These are phyloP conservation scores for Iberis amara DNA, from an alignment of 441 rosid genomes.

Conservation along the genomic window DNA sequence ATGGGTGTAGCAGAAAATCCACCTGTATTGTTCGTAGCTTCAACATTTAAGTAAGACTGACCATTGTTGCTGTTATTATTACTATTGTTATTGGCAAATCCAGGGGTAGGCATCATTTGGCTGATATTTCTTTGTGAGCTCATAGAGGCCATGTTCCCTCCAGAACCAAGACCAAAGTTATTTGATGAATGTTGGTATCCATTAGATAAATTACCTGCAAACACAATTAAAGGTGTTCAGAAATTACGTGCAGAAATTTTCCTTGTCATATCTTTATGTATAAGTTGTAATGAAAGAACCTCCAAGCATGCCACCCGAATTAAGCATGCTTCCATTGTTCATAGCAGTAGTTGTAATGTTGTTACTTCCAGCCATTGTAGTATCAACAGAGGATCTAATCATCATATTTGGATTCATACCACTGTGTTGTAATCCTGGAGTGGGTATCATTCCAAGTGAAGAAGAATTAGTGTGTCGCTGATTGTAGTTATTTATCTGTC, in stretches of 20 bases:
- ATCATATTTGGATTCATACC: constrained; percentile 59
- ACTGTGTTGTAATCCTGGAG: constrained; percentile 82
- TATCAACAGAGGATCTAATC: constrained; percentile 61
- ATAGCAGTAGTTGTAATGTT: constrained; percentile 45
- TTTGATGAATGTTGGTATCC: constrained; percentile 78
- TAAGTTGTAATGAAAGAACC: constrained; percentile 47
- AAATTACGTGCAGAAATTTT: not conserved
- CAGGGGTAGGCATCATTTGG: constrained; percentile 99
- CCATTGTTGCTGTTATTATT: constrained; percentile 36
- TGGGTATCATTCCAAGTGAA: constrained; percentile 70
- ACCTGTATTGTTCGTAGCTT: constrained; percentile 53
- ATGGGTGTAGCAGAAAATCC: constrained; percentile 68
- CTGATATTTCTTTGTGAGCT: constrained; percentile 59
- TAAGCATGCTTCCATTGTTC: constrained; percentile 51
- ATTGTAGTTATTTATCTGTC: constrained; percentile 33
- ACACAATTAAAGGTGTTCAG: constrained; percentile 22
- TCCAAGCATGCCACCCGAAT: constrained; percentile 51
- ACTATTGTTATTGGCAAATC: constrained; percentile 48
- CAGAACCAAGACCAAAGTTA: constrained; percentile 64
- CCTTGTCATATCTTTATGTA: constrained; percentile 14
- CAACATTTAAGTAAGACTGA: constrained; percentile 62
- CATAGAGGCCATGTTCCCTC: constrained; percentile 71
- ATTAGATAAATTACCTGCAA: constrained; percentile 65
- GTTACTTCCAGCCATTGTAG: constrained; percentile 54
- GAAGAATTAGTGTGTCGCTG: constrained; percentile 41